Base-by-base conservation (phyloP, 2,329 filamentous ascomycete species). In the Stromatinia cepivora region DNA sequence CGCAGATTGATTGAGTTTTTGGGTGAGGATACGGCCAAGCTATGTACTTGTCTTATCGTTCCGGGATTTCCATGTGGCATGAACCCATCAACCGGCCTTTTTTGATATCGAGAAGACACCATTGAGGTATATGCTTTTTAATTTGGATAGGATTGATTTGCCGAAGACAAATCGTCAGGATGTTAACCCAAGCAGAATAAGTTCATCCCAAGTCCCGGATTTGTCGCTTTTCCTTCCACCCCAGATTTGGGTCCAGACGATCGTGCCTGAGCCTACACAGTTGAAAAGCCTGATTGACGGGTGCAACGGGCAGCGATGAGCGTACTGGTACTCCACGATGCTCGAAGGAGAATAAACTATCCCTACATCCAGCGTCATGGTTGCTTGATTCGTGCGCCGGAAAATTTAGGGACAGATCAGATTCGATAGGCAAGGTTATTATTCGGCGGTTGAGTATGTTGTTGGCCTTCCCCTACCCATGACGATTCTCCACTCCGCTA, bases 401-500 rank as follows among this genome's bases (percentile, higher is more conserved):
- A 62, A 36, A 62, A 11, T 63, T 36, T 63, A 63, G 59, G 31
- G 7, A 34, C 20, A 15, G 22, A 31, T 34, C 20, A 50, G 59
- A 63, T 50, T 46, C 8, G 22, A 17, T 63, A 34, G 28, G n/a
- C 31, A 22, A 39, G 59, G 59, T 62, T 50, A 52, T 63, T 52
- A 36, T 25, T 63, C 46, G 46, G 46, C 39, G 39, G 31, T 28
- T 39, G 31, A 20, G 5, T 17, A 7, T 28, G 31, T 25, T 39
- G 46, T 52, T 63, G 20, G 22, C 13, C 5, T 20, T 7, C 31
- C 59, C 31, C 59, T 15, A 15, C 36, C 54, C 34, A 45, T 36
- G 61, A 63, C 5, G 31, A 36, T 39, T 46, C 61, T 15, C 45
- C 46, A 25, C 46, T 20, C 45, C 45, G 46, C 46, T 39, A 52